phyloP scores from a whole-genome alignment of 139 green algal genomes.

The Coelastrella sp. region DNA sequence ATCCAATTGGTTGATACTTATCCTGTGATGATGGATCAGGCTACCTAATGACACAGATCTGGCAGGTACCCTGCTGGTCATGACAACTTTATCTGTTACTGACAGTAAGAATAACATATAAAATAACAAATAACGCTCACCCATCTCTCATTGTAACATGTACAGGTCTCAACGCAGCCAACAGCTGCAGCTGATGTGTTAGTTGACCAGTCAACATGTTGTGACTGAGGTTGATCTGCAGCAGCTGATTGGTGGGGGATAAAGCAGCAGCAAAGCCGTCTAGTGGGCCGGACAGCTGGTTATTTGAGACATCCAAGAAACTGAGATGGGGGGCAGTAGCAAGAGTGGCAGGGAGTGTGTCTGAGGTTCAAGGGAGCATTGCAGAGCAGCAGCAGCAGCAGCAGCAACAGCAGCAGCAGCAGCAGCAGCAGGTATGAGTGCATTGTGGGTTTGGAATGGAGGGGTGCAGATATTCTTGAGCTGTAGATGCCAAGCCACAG shows the following conservation, averaged over 20 bases:
- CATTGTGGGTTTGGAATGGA: too few relatives aligned
- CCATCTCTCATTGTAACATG: slow-evolving; percentile 32
- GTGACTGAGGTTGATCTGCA: slow-evolving; percentile 39
- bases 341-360: not conserved
- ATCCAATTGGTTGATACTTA: too few relatives aligned
- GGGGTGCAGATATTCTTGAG: too few relatives aligned
- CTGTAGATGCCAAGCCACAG: not conserved
- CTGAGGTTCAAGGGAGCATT: too few relatives aligned
- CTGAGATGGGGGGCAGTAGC: not conserved
- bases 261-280: slow-evolving; percentile 17
- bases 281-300: not conserved
- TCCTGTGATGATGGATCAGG: too few relatives aligned
- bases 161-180: slow-evolving; percentile 35
- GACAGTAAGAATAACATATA: not conserved
- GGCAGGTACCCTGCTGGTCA: too few relatives aligned
- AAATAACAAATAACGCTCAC: not conserved
- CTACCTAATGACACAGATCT: too few relatives aligned
- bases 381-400: too few relatives aligned
- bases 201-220: slow-evolving; percentile 4
- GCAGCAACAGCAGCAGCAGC: not conserved
- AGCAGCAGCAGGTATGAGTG: not conserved
- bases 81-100: too few relatives aligned
- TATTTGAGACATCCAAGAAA: slow-evolving; percentile 35
- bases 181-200: not conserved
- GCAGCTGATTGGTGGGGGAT: not conserved